A percentile compares a stretch with the other conserved stretches of the same genome.
Conservation (phyloP, 768 basidiomycete species). For the Tricholoma terreum region DNA sequence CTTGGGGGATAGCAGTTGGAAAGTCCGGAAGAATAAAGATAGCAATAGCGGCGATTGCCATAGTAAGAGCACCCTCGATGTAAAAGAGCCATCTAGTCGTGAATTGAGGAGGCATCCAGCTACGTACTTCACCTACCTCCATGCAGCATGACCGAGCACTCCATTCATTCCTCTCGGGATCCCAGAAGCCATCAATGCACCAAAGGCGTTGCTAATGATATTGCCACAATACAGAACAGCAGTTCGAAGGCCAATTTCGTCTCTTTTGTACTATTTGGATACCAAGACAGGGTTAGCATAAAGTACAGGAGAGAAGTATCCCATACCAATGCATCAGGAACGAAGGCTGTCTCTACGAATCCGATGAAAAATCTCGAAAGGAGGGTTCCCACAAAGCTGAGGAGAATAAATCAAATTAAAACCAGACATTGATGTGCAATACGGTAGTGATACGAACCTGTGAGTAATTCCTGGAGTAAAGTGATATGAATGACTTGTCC, state of each 20-base stretch:
- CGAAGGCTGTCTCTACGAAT: conserved; percentile 69
- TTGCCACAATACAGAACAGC: conserved; percentile 70
- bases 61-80: conserved; percentile 60
- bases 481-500: neutral
- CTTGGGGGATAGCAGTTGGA: conserved; percentile 54
- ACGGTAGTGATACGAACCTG: conserved; percentile 12
- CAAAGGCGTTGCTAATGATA: conserved; percentile 80
- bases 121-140: conserved; percentile 48
- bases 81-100: conserved; percentile 64
- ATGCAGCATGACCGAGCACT: conserved; percentile 62
- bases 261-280: conserved; percentile 71
- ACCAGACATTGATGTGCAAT: neutral
- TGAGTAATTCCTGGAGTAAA: conserved; percentile 14
- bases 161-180: conserved; percentile 74
- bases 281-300: conserved; percentile 40
- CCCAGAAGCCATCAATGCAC: conserved; percentile 72
- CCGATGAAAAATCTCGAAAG: conserved; percentile 75
- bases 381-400: conserved; percentile 62
- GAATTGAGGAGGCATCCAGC: neutral
- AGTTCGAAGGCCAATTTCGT: conserved; percentile 66
- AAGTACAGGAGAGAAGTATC: conserved; percentile 1
- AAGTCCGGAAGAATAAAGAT: conserved; percentile 74
- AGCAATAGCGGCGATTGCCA: conserved; percentile 46
- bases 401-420: neutral
- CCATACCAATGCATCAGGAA: conserved; percentile 57